Conservation (phyloP, 441 rosid genomes). For the Populus tomentosa region DNA sequence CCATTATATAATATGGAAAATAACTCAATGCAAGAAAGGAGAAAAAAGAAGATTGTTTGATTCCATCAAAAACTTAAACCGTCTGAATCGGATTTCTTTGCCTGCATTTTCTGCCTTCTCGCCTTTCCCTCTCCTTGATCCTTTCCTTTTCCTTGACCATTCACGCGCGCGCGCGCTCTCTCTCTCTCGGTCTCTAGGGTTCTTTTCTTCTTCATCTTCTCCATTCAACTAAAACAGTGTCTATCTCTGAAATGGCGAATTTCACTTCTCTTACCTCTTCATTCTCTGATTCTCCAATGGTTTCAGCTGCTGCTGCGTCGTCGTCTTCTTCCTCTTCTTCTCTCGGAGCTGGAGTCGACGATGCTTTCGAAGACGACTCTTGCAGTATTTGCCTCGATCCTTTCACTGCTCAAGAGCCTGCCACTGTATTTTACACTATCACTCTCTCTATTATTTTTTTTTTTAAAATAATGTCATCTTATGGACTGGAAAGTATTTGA, state of each 20-base stretch:
- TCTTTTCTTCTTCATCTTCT: conserved; percentile 14
- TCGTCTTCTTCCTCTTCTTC: conserved; percentile 19
- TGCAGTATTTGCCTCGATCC: conserved; percentile 92
- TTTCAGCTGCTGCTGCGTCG: conserved; percentile 13
- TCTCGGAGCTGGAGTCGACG: conserved; percentile 25
- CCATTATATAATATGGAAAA: not conserved
- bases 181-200: conserved; percentile 29
- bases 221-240: not conserved
- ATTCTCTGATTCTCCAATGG: conserved; percentile 15
- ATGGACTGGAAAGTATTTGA: not conserved
- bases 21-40: not conserved
- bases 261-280: conserved; percentile 17
- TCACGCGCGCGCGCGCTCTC: conserved; percentile 13
- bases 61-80: conserved; percentile 27
- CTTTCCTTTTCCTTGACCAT: conserved; percentile 45
- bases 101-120: conserved; percentile 24
- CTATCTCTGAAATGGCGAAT: conserved; percentile 39
- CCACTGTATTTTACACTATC: conserved; percentile 40
- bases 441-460: not conserved
- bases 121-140: not conserved
- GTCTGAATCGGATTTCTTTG: conserved; percentile 41
- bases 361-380: conserved; percentile 57
- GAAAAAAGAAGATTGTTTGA: conserved; percentile 2
- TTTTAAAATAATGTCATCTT: not conserved
- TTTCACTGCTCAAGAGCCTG: conserved; percentile 61